These are phyloP conservation scores for Acacia concinna DNA, from an alignment of 331 rosid genomes.

Conservation along the genomic window DNA sequence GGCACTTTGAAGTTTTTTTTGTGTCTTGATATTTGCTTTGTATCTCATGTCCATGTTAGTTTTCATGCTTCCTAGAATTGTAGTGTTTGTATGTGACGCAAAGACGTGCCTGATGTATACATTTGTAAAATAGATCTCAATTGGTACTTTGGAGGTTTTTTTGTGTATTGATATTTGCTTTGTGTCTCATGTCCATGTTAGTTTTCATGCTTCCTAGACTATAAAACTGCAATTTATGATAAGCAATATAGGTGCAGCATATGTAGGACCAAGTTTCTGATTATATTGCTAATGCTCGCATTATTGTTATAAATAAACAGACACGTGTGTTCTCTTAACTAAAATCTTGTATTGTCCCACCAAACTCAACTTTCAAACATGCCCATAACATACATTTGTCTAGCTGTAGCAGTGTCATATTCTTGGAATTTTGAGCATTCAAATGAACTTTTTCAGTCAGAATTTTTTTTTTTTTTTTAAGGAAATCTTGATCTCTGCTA, in stretches of 20 bases:
- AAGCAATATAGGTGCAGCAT: background rate
- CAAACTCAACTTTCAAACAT: background rate
- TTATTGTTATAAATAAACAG: background rate
- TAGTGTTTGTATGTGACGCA: background rate
- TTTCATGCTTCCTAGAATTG: background rate
- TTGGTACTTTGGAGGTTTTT: background rate
- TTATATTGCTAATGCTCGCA: background rate
- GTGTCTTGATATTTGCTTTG: background rate
- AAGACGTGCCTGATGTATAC: background rate
- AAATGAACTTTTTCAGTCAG: background rate
- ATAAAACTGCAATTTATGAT: background rate
- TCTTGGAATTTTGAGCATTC: background rate
- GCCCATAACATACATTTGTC: background rate
- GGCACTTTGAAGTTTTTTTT: too few species aligned
- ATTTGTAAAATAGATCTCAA: background rate
- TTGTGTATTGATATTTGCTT: background rate
- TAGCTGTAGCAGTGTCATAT: background rate
- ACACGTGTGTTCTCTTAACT: background rate
- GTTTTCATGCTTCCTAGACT: background rate
- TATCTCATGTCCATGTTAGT: background rate
- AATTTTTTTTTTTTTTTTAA: background rate
- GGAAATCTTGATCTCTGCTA: background rate
- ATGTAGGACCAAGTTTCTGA: background rate
- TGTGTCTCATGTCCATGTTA: background rate
- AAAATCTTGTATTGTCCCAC: background rate